Evolutionary conservation across 768 basidiomycete species (phyloP), one percentile per base, ranked within the genome.

Genomic region (Tulasnella sp.): DNA sequence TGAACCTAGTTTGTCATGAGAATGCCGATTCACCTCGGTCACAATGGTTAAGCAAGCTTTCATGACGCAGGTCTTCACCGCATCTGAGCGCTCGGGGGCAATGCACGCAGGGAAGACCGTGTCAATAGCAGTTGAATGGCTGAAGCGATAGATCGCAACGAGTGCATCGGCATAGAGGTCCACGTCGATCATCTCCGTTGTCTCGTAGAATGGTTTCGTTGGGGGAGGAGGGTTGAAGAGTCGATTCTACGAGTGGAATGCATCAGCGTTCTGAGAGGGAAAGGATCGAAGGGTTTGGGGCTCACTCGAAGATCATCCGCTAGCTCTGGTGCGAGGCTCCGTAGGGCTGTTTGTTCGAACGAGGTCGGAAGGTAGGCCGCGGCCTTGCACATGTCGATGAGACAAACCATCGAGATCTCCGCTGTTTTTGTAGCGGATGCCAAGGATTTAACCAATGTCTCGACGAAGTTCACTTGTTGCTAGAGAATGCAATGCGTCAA

Each of bases 301-400:
- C 83, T 81, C 81, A 93, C 95, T 89, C 92, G 93, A 80, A 97
- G 88, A 79, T 96, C 95, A 81, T 92, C 91, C 0, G 92, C 93
- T 12, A 94, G 85, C 82, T 97, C 95, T 40, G 86, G 85, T 0
- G 93, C 93, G 40, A 95, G 86, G 21, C 90, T 85, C 24, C 90
- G 88, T 38, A 96, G 83, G 6, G 93, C 90, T 2, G 84, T 80
- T 21, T 89, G 83, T 14, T 95, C 93, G 27, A 88, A 89, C 19
- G 88, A 87, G 84, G 86, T 71, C 80, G 84, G 82, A 86, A 88
- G 83, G 86, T 87, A 83, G 86, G 89, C 85, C 34, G 92, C 94
- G 2, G 91, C 93, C 75, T 91, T 89, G 84, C 94, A 93, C 44
- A 95, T 86, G 83, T 97, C 95, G 58, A 95, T 87, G 48, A 90